Evolutionary conservation across 768 basidiomycete genomes (phyloP).

Genomic region (Tylopilus plumbeoviolaceoides): DNA sequence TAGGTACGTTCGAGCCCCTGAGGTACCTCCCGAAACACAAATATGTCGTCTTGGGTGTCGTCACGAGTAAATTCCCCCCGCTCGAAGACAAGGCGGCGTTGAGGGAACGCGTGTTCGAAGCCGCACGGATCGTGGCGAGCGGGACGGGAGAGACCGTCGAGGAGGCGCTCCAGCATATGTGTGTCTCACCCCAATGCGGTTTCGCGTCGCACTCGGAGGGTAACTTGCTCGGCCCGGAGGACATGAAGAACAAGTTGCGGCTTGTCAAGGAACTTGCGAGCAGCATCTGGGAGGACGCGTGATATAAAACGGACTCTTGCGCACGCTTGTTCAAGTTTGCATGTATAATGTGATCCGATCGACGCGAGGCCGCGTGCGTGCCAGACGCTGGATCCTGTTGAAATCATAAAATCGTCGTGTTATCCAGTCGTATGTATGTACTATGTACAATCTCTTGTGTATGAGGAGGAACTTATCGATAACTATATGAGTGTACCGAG

Average conservation of each 20-base stretch:
- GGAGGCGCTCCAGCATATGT: conserved; percentile 37
- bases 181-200: conserved; percentile 50
- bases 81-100: conserved; percentile 42
- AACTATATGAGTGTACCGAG: too few relatives aligned
- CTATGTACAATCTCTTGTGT: too few relatives aligned
- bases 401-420: too few relatives aligned
- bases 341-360: too few relatives aligned
- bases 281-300: conserved; percentile 33
- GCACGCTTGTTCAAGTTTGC: too few relatives aligned
- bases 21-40: conserved; percentile 34
- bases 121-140: conserved; percentile 40
- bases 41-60: conserved; percentile 38
- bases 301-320: background rate
- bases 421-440: too few relatives aligned
- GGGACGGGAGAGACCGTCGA: conserved; percentile 36
- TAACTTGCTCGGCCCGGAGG: conserved; percentile 35
- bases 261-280: conserved; percentile 35
- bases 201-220: conserved; percentile 47
- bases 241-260: conserved; percentile 30
- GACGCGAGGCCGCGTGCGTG: too few relatives aligned
- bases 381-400: too few relatives aligned
- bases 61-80: conserved; percentile 41
- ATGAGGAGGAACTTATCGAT: too few relatives aligned
- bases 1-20: conserved; percentile 32
- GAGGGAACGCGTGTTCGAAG: conserved; percentile 38